Base-by-base conservation (phyloP, 2,329 filamentous ascomycete species). In the Fonsecaea pugnacius region DNA sequence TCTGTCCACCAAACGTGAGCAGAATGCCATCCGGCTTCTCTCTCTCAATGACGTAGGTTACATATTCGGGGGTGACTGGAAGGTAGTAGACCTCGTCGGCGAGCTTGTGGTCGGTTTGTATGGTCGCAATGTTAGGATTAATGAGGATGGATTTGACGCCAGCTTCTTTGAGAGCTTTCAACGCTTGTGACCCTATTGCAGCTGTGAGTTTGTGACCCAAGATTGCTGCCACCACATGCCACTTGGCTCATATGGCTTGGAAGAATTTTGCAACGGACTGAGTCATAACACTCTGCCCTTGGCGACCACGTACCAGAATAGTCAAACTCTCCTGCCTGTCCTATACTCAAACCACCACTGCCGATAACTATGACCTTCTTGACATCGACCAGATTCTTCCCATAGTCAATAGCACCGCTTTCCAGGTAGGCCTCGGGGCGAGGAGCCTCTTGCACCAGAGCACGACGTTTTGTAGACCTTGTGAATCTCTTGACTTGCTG, bases 1-100 rank as follows among this genome's bases (percentile, higher is more conserved):
- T 99, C 84, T 99, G 95, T 58, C 95, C 95, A 80, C 95, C 95
- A 73, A 98, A 99, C 58, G 92, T 95, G 73, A 98, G 86, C 82
- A 98, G 95, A 78, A 99, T 96, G 73, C 94, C 95, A 82, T 99
- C 95, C 48, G 95, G 95, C 76, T 89, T 87, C 81, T 98, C 95
- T 75, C 91, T 89, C 83, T 98, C 92, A 77, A 99, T 98, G 67
- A 99, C 94, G 79, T 98, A 94, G 74, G 90, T 90, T 75, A 97
- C 93, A 80, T 98, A 99, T 85, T 98, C 94, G 69, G 94, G 91
- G 18, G 95, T 99, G 73, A 99, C 93, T 62, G 95, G 95, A 40
- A 98, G 89, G 80, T 97, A 98, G 85, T 98, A 98, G 74, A 98
- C 91, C 82, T 98, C 93, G 76, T 98, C 94, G 75, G 92, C 92